These are phyloP conservation scores for Botrytis deweyae DNA, from an alignment of 2,329 filamentous ascomycete species.

Conservation along the genomic window DNA sequence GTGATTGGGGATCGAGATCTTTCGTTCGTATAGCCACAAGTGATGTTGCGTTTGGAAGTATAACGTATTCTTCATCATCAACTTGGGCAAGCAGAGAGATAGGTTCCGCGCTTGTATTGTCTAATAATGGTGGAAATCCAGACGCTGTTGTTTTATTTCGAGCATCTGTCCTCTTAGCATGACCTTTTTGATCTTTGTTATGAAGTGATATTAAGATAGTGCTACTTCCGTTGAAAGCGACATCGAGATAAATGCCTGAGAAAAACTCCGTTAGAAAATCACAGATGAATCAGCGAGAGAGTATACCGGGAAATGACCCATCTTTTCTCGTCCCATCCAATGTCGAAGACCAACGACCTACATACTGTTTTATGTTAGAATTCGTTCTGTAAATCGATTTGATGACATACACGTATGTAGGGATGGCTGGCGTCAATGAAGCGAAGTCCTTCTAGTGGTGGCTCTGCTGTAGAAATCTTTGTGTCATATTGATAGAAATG, in stretches of 20 bases:
- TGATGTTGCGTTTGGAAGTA: constrained; percentile 32
- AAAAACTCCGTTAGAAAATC: constrained; percentile 1
- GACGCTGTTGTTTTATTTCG: constrained; percentile 1
- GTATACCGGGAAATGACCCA: constrained; percentile 34
- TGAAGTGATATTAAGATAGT: constrained; percentile 31
- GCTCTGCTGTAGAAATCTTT: not conserved
- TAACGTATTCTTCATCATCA: constrained; percentile 34
- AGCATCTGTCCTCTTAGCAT: not conserved
- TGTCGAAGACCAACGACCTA: constrained; percentile 33
- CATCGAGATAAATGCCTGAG: constrained; percentile 35
- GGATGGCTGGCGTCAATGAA: constrained; percentile 32
- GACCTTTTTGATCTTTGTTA: constrained; percentile 14
- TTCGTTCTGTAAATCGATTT: not conserved
- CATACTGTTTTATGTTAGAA: constrained; percentile 27
- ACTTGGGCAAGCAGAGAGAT: constrained; percentile 34
- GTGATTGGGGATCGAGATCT: constrained; percentile 24
- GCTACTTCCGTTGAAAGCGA: constrained; percentile 29
- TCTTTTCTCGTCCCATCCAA: constrained; percentile 29
- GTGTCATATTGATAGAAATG: constrained; percentile 13
- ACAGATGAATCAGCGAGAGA: not conserved
- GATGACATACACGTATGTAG: constrained; percentile 28
- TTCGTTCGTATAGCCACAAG: constrained; percentile 26
- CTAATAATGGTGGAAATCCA: constrained; percentile 24
- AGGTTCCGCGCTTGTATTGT: constrained; percentile 27
- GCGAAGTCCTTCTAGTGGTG: constrained; percentile 27